These are phyloP conservation scores for Tricholoma flavovirens DNA, from an alignment of 768 basidiomycete genomes.

Conservation along the genomic window DNA sequence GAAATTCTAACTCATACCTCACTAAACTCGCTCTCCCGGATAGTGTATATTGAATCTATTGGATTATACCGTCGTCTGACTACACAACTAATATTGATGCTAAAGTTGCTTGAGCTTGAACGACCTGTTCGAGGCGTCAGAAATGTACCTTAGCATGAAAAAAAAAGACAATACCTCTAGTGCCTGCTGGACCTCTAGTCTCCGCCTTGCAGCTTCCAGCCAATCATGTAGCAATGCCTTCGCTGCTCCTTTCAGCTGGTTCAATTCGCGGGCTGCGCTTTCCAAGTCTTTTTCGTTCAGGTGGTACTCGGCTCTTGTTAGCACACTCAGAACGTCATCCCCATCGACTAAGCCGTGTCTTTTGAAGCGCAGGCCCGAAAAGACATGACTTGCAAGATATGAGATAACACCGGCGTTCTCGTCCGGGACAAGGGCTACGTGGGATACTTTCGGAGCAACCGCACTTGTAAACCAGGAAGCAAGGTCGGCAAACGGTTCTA, in stretches of 20 bases:
- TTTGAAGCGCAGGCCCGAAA: slow-evolving; percentile 75
- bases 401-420: slow-evolving; percentile 83
- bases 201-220: slow-evolving; percentile 81
- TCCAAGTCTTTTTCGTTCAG: slow-evolving; percentile 92
- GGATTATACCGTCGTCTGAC: slow-evolving; percentile 17
- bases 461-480: slow-evolving; percentile 85
- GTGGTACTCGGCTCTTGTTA: slow-evolving; percentile 85
- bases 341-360: slow-evolving; percentile 76
- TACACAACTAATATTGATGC: slow-evolving; percentile 74
- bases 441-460: slow-evolving; percentile 78
- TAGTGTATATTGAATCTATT: background rate
- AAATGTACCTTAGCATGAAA: background rate
- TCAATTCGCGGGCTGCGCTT: slow-evolving; percentile 83
- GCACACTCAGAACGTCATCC: slow-evolving; percentile 77
- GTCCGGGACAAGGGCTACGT: slow-evolving; percentile 92
- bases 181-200: slow-evolving; percentile 90
- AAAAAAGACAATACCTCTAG: slow-evolving; percentile 52
- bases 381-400: slow-evolving; percentile 72
- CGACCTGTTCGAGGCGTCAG: slow-evolving; percentile 43
- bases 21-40: background rate
- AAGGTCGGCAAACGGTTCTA: slow-evolving; percentile 87
- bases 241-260: slow-evolving; percentile 81
- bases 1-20: background rate
- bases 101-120: slow-evolving; percentile 79
- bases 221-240: slow-evolving; percentile 76